Conservation (phyloP, 306 rosid species). For the Prinsepia uniflora region DNA sequence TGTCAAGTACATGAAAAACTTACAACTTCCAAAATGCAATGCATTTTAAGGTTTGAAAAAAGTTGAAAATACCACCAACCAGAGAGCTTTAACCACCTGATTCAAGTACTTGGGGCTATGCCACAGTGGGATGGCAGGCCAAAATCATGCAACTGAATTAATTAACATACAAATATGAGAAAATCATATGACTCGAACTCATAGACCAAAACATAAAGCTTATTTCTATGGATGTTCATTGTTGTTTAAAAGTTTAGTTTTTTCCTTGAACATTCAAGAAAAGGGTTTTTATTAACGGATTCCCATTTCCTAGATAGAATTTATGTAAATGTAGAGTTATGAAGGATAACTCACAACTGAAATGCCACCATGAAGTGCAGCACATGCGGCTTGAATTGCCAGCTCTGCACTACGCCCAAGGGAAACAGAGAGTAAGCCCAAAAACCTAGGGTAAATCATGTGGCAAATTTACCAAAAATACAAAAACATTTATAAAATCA, state of each 20-base stretch:
- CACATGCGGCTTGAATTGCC: constrained; percentile 79
- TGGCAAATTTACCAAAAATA: neutral
- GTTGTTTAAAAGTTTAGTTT: neutral
- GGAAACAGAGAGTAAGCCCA: constrained; percentile 23
- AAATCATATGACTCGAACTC: neutral
- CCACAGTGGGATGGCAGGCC: constrained; percentile 9
- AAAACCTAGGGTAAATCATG: neutral
- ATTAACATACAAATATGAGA: neutral
- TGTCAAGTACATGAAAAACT: neutral
- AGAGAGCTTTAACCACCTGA: constrained; percentile 13
- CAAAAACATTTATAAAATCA: neutral
- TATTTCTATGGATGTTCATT: neutral
- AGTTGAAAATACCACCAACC: neutral
- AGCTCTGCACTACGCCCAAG: constrained; percentile 57
- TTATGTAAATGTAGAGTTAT: neutral
- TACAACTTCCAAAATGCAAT: constrained; percentile 8
- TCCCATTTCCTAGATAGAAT: neutral
- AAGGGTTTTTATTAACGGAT: neutral
- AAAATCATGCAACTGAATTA: constrained; percentile 16
- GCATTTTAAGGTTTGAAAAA: neutral
- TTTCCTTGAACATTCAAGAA: neutral
- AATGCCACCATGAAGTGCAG: constrained; percentile 79
- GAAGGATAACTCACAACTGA: constrained; percentile 62
- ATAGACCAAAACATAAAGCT: neutral
- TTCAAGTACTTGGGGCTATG: constrained; percentile 6